Base-by-base conservation (phyloP, 2,329 filamentous ascomycete species). In the Thelonectria olida region DNA sequence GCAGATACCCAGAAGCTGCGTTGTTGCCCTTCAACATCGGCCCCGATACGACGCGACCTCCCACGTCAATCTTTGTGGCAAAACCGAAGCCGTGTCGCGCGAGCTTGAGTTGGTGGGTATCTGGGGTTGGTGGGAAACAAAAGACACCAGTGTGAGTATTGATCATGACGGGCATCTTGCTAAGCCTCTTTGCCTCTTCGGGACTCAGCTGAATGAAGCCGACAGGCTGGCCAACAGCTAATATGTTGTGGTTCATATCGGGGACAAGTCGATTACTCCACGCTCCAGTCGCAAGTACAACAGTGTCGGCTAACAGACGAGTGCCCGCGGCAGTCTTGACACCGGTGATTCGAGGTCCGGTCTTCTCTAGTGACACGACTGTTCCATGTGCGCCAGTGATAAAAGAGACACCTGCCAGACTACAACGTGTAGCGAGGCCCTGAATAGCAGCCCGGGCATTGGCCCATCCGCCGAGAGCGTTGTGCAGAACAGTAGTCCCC, bases 261-360 rank as follows among this genome's bases (percentile, higher is more conserved):
- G n/a, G 86, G 56, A 92, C 12, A 4, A 76, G 53, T 0, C 64
- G 58, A 23, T 73, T 73, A 17, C 87, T 88, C 89, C 89, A 92
- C 5, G 90, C 88, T 8, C 90, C 90, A 3, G 88, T 85, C 2
- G 90, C 88, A 7, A 92, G 79, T 10, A 92, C 79, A n/a, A 87
- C 85, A 3, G 88, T 78, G 61, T 85, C 83, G 5, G 88, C 88
- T 2, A 72, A 75, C 5, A 90, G 58, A 12, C 74, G 78, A 12
- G 75, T 74, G 2, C 81, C 81, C 19, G 63, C 61, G 1, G 66
- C 59, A 1, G 90, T 31, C 28, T 31, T 31, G 28, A 31, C 28
- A 13, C 28, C 8, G 28, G 4, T 31, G 8, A 13, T 10, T 7
- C 27, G 27, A 28, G 27, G 27, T 28, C 27, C 27, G 27, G 10